Evolutionary conservation across 495 filamentous ascomycete species (phyloP), one percentile per base, ranked within the genome.

Genomic region (Peziza echinospora): DNA sequence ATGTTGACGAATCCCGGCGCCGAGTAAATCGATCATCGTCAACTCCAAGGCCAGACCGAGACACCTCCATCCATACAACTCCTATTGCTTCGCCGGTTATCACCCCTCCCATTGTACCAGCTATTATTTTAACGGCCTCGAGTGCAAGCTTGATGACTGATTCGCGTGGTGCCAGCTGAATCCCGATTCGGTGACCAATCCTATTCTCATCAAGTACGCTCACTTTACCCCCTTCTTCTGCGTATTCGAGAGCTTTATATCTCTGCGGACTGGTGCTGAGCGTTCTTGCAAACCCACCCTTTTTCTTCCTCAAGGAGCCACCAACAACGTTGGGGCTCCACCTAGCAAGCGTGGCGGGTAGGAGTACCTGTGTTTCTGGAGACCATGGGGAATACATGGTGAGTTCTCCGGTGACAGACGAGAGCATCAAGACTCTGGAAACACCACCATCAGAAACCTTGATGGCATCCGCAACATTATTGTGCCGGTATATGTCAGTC

Each of bases 331-430:
- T 60, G 1, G 57, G 57, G 21, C 59, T 57, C 53, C 62, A 60
- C 13, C 54, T 46, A 13, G 56, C 49, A 21, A 59, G 37, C n/a
- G 56, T 67, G 1, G 55, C 24, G 2, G 73, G 71, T 11, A 77
- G 50, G 11, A 66, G 60, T 6, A 86, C 55, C 21, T 70, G 73
- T 19, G 72, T 71, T 2, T 72, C 60, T 40, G 67, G 64, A 26
- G 76, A 72, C 81, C 82, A 87, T 5, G 80, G 80, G 5, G 78
- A 80, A 60, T 84, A 80, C 28, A 86, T 55, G 37, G 72, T 78
- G 23, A 92, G 61, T 50, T 76, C 70, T 9, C 72, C 71, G 21
- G 69, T 70, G 47, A 74, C 69, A n/a, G 71, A 76, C 19, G 13
- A 13, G 17, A 92, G 65, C 21, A 80, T 72, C 11, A 87, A 61